Evolutionary conservation across 805 yeast species (phyloP), one percentile per base, ranked within the genome.

Genomic region (Candida maris): DNA sequence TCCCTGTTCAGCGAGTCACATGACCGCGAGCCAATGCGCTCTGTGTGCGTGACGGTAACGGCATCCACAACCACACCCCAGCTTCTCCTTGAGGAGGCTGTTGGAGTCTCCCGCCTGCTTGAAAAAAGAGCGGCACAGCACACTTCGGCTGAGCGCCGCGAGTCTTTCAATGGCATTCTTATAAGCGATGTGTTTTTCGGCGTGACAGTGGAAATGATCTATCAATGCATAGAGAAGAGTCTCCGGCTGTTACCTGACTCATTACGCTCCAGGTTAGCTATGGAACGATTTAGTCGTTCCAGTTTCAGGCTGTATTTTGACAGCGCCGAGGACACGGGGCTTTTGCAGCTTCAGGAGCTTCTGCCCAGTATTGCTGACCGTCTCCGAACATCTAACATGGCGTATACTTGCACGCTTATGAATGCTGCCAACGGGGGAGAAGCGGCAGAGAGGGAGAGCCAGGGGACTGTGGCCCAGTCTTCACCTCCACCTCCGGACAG

Each of bases 21-120:
- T 43, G 96, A 85, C 57, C 75, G 74, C 3, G 96, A 86, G 46
- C 96, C 96, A 0, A 68, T 75, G 35, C 60, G 95, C 42, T 75
- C 82, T 8, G 91, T 87, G 1, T 79, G 74, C 45, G 68, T 87
- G n/a, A 61, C 65, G 33, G 57, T 67, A 30, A 52, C 56, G 5
- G 39, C 48, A 9, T 44, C 37, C 1, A 54, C 66, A 0, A 49
- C 43, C 7, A 38, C 64, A 2, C 85, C 87, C 0, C 48, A 53
- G 8, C 48, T 69, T 28, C 63, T 70, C 2, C 58, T 82, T n/a
- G 62, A 61, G 19, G 73, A 73, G 34, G 73, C 74, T 0, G 49
- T 69, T 16, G 48, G 55, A 4, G 49, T 59, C 4, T 46, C 59
- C n/a, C 62, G 63, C 30, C 58, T 57, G 32, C 46, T 48, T 37